Evolutionary conservation across 768 basidiomycete genomes (phyloP), one percentile per base, ranked within the genome.

Genomic region (Phylloporus sp.): DNA sequence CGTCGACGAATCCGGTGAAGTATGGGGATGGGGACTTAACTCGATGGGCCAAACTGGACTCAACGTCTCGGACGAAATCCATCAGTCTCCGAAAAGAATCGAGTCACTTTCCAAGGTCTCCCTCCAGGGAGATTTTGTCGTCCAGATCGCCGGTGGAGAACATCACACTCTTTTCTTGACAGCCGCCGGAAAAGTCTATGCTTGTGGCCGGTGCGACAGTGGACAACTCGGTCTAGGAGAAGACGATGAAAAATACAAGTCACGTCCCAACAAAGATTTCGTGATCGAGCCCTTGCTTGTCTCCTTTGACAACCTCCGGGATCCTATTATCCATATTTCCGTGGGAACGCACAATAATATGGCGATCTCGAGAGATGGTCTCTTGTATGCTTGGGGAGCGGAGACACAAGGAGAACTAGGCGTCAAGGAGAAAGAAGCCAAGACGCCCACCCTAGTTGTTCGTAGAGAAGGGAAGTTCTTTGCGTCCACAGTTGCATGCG

Each of bases 21-120:
- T 95, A 9, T 97, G 86, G 85, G 92, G 83, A 12, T 97, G 95
- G 95, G 95, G 95, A n/a, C 75, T 94, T 53, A 97, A 98, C 69
- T 90, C 75, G 70, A 88, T 79, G 85, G 94, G 87, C 26, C 89
- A 91, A 69, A 82, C 81, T 1, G 89, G 88, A 28, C 84, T 86
- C 0, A 76, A 73, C 8, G 64, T 69, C 54, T 60, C 62, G 74
- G 73, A 67, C 42, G 74, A 85, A 48, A 79, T 91, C 12, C 78
- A 80, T 13, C 78, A 80, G 51, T 69, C 80, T 1, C 90, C 90
- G 1, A 78, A 73, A 58, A 81, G 77, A 48, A 82, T 93, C n/a
- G 68, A 75, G 43, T 73, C 78, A 6, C 77, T 93, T 9, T 79
- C 80, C 72, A 82, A 79, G 59, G 70, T 74, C 35, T 78, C 79